phyloP scores from a whole-genome alignment of 169 alveolate genomes.

The Perkinsus chesapeaki region DNA sequence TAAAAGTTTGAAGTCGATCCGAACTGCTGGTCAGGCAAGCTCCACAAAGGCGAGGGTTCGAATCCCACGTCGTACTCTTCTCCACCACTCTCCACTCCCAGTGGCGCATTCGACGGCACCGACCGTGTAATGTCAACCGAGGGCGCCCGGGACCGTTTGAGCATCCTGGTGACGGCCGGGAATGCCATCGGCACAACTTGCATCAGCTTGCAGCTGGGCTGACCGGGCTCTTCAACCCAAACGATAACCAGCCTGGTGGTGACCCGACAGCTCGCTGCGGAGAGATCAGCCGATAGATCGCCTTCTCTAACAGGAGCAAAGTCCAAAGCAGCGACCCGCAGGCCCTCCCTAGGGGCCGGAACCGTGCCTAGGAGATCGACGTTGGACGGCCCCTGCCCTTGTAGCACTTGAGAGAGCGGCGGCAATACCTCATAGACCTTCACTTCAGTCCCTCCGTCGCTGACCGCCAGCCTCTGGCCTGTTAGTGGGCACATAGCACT shows the following conservation, averaged over 20 bases:
- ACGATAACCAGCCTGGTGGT: background rate
- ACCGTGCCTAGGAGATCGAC: background rate
- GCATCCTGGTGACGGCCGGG: background rate
- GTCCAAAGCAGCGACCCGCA: background rate
- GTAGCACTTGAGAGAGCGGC: background rate
- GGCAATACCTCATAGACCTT: background rate
- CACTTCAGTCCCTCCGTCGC: background rate
- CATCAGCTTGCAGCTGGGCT: background rate
- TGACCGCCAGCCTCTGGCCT: background rate
- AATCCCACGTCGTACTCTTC: background rate
- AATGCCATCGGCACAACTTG: background rate
- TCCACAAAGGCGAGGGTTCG: background rate
- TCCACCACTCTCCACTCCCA: background rate
- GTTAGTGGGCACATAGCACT: background rate
- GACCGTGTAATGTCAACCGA: background rate
- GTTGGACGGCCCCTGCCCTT: background rate
- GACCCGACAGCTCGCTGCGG: background rate
- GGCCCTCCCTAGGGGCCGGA: background rate
- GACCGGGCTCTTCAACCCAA: background rate
- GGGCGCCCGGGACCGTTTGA: background rate
- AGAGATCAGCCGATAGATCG: background rate
- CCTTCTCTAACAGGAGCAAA: background rate
- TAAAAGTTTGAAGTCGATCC: background rate
- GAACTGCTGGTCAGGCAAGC: background rate
- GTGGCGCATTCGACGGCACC: background rate